Percentiles rank a stretch among this genome's conserved stretches.
Conservation (phyloP, 2,329 filamentous ascomycete genomes). For the Grosmannia huntii region DNA sequence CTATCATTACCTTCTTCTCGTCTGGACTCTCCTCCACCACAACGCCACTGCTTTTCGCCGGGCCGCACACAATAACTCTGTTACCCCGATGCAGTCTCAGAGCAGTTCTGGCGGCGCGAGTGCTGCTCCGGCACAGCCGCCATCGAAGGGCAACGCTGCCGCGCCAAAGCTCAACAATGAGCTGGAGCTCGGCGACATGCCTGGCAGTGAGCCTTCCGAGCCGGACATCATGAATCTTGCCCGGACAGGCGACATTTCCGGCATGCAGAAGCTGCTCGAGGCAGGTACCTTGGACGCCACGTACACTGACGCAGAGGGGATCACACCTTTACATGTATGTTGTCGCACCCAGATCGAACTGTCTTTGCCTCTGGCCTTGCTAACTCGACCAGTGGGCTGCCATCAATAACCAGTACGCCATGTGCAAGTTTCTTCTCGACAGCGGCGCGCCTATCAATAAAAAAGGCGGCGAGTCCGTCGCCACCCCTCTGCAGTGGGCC, state of each 20-base stretch:
- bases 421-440: constrained; percentile 88
- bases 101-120: not conserved
- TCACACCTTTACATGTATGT: constrained; percentile 84
- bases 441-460: constrained; percentile 81
- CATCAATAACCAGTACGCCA: constrained; percentile 96
- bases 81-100: not conserved
- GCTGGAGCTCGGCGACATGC: constrained; percentile 38
- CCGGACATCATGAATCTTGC: constrained; percentile 95
- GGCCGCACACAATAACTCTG: not conserved
- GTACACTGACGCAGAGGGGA: constrained; percentile 80
- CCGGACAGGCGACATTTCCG: constrained; percentile 70
- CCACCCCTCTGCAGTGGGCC: constrained; percentile 92
- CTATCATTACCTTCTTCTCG: not conserved
- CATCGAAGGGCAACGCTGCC: constrained; percentile 38
- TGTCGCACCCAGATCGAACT: not conserved
- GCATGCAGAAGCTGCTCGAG: constrained; percentile 84
- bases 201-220: constrained; percentile 25
- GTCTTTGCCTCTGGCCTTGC: not conserved
- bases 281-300: constrained; percentile 68
- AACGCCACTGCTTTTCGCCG: too few species aligned
- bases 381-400: constrained; percentile 66
- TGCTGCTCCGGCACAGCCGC: constrained; percentile 36
- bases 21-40: too few species aligned
- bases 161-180: constrained; percentile 43
- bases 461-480: constrained; percentile 89